Evolutionary conservation across 768 basidiomycete species (phyloP), one percentile per base, ranked within the genome.

Genomic region (Auriscalpium microsporum): DNA sequence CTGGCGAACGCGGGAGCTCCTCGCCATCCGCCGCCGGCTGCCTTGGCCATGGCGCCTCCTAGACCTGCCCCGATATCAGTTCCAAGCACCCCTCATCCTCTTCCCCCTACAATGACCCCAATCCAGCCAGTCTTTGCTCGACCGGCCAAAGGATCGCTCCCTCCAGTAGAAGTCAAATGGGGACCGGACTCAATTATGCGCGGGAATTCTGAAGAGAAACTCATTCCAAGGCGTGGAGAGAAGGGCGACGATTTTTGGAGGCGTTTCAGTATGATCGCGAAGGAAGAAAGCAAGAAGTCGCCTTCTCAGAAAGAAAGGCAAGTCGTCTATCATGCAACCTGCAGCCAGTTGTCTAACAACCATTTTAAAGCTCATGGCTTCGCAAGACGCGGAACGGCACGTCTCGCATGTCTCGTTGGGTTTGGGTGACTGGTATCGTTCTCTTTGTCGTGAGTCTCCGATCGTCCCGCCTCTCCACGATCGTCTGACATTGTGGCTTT

Each of bases 171-270:
- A 33, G 71, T 85, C 64, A 77, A 56, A 40, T 59, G 54, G 54
- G 60, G 60, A 8, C 60, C 60, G 7, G 57, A 61, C 54, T 72
- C 77, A 16, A 88, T 90, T 64, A 77, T 90, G 65, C 79, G 88
- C 14, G 80, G 86, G 6, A 75, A 82, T 50, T 73, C 73, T 1
- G 89, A 91, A 67, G 86, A 84, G 44, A 79, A 82, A 2, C 65
- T 87, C 3, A 67, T 90, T 8, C 84, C 87, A 1, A 74, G 73
- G 42, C 78, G 86, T 46, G 86, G 87, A 2, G 81, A 87, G 65
- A 80, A 77, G 49, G 87, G 87, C 0, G 88, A 91, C 63, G 86
- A 90, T 63, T 91, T 92, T 70, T 92, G 90, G 90, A 75, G 86
- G 57, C 76, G 90, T 40, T 92, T 91, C 70, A 87, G 85, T 58